phyloP scores from a whole-genome alignment of 1,139 yeast species.

The Hanseniaspora gamundiae region DNA sequence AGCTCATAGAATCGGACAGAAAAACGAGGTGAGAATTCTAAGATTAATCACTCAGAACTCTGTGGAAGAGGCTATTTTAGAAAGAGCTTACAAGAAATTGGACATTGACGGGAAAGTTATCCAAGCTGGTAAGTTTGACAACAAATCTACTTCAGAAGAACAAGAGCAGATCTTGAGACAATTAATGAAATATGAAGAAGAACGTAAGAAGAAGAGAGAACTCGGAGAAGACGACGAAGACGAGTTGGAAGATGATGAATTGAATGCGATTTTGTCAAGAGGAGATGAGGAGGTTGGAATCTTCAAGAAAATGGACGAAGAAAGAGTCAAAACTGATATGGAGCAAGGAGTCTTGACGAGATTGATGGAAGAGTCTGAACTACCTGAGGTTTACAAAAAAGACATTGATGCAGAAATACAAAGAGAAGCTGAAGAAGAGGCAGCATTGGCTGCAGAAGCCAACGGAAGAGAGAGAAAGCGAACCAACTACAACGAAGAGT shows the following conservation, averaged over 20 bases:
- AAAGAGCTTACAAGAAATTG: slow-evolving; percentile 69
- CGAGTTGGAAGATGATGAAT: slow-evolving; percentile 56
- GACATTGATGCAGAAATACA: slow-evolving; percentile 47
- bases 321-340: slow-evolving; percentile 36
- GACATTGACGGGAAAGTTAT: slow-evolving; percentile 84
- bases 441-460: slow-evolving; percentile 31
- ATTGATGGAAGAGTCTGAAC: slow-evolving; percentile 46
- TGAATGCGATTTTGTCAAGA: slow-evolving; percentile 63
- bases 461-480: slow-evolving; percentile 56
- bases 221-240: slow-evolving; percentile 32
- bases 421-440: slow-evolving; percentile 34
- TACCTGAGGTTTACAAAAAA: slow-evolving; percentile 56
- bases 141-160: slow-evolving; percentile 71
- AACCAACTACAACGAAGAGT: slow-evolving; percentile 49
- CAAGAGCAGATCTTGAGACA: slow-evolving; percentile 68
- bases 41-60: slow-evolving; percentile 73
- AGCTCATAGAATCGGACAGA: slow-evolving; percentile 85
- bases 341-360: slow-evolving; percentile 32
- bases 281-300: slow-evolving; percentile 43
- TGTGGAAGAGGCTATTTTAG: slow-evolving; percentile 72
- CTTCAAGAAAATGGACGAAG: slow-evolving; percentile 47
- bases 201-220: slow-evolving; percentile 37
- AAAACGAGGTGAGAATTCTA: slow-evolving; percentile 71
- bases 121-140: slow-evolving; percentile 80
- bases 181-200: slow-evolving; percentile 60